Percentiles rank a stretch among this genome's conserved stretches.
Evolutionary conservation across 176 grass and related monocot genomes (phyloP).

Genomic region (Eragrostis nindensis): DNA sequence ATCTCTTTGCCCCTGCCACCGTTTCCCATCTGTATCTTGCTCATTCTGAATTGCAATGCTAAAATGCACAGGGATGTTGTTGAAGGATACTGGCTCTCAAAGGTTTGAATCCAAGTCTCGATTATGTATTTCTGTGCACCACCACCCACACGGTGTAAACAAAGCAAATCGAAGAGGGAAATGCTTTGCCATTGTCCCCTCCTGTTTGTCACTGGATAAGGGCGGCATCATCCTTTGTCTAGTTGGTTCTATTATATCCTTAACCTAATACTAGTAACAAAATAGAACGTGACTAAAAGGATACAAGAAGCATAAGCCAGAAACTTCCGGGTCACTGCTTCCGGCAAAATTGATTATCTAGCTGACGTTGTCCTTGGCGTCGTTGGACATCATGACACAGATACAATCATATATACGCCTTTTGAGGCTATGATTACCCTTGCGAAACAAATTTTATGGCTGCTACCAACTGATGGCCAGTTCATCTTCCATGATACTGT

Average conservation of each 20-base stretch:
- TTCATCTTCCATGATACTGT: too few relatives aligned
- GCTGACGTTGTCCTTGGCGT: neutral
- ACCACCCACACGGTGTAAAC: neutral
- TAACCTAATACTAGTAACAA: slow-evolving; percentile 9
- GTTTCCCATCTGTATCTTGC: too few relatives aligned
- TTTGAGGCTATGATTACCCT: too few relatives aligned
- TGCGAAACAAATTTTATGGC: too few relatives aligned
- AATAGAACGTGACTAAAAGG: neutral
- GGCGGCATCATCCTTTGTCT: neutral
- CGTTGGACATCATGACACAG: neutral
- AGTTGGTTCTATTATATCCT: neutral
- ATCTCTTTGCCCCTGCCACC: too few relatives aligned
- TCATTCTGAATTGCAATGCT: too few relatives aligned
- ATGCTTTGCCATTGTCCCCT: neutral
- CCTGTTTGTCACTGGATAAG: neutral
- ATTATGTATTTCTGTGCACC: too few relatives aligned
- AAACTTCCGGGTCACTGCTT: slow-evolving; percentile 13
- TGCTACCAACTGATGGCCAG: too few relatives aligned
- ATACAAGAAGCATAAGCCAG: neutral
- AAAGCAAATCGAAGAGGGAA: neutral
- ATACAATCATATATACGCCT: too few relatives aligned
- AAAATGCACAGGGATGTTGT: too few relatives aligned
- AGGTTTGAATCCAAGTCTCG: too few relatives aligned
- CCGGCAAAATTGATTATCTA: neutral
- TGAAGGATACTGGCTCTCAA: too few relatives aligned